Conservation (phyloP, 176 grass and related monocot genomes). For the Pontederia crassipes region DNA sequence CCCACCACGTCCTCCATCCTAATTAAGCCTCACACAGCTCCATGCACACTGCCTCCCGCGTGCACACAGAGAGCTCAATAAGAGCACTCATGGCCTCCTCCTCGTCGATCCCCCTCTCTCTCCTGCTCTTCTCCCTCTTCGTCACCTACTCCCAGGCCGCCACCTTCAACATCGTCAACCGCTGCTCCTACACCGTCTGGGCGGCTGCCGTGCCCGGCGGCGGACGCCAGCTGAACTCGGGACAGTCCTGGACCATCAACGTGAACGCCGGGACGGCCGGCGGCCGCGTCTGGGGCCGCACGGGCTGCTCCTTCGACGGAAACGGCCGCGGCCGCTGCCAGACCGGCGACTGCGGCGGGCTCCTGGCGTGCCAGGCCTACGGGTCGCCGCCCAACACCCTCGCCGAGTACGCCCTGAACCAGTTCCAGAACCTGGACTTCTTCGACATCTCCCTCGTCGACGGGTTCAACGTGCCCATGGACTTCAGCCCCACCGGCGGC, state of each 20-base stretch:
- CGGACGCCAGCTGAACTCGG: no score
- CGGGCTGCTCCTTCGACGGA: conserved; percentile 36
- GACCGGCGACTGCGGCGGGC: conserved; percentile 46
- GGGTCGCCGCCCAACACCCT: conserved; percentile 32
- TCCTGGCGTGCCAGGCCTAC: conserved; percentile 21
- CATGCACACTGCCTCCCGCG: no score
- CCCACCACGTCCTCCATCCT: no score
- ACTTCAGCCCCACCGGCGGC: conserved; percentile 21
- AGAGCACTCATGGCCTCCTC: no score
- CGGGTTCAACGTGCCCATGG: conserved; percentile 60
- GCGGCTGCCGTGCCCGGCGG: no score
- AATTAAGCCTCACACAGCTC: no score
- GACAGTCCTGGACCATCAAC: not conserved
- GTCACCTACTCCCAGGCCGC: no score
- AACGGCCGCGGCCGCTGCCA: conserved; percentile 25
- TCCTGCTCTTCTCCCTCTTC: no score
- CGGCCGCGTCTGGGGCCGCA: not conserved
- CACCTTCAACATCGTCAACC: no score
- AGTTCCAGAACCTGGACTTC: conserved; percentile 16
- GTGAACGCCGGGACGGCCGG: not conserved
- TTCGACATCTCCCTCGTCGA: conserved; percentile 44
- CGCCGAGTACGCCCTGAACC: conserved; percentile 37
- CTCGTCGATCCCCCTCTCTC: no score
- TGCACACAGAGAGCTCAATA: no score
- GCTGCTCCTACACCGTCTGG: no score